These are phyloP conservation scores for Scutellaria galericulata DNA, from an alignment of 257 asterid genomes.

Conservation along the genomic window DNA sequence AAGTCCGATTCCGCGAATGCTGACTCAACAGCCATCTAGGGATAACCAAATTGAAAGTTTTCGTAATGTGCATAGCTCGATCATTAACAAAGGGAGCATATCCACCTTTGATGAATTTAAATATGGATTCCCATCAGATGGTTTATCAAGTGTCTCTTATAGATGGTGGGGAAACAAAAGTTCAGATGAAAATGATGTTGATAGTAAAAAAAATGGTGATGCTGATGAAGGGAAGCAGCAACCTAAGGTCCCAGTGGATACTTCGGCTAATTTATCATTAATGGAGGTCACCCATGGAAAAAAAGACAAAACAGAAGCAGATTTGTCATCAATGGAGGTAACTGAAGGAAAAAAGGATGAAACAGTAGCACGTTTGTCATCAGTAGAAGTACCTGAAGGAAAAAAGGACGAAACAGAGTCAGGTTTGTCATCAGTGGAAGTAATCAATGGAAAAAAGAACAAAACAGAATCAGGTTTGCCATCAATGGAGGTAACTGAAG, in stretches of 20 bases:
- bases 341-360: too few relatives aligned
- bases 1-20: conserved; percentile 35
- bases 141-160: conserved; percentile 61
- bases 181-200: conserved; percentile 21
- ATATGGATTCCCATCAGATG: conserved; percentile 77
- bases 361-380: too few relatives aligned
- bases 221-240: conserved; percentile 27
- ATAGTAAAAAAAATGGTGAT: conserved; percentile 25
- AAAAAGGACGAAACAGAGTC: neutral
- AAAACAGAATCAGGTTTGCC: neutral
- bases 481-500: conserved; percentile 24
- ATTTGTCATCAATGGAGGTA: too few relatives aligned
- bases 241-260: conserved; percentile 6
- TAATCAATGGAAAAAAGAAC: conserved; percentile 13
- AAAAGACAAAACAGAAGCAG: too few relatives aligned
- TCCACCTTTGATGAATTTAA: conserved; percentile 62
- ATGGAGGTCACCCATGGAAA: neutral
- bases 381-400: too few relatives aligned
- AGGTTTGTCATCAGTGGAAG: neutral
- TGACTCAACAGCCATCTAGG: conserved; percentile 52
- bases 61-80: conserved; percentile 33
- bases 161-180: conserved; percentile 74
- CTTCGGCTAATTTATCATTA: conserved; percentile 20
- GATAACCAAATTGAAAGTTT: neutral
- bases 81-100: conserved; percentile 40